Conservation (phyloP, 768 basidiomycete species). For the Hygrocybe punicea region DNA sequence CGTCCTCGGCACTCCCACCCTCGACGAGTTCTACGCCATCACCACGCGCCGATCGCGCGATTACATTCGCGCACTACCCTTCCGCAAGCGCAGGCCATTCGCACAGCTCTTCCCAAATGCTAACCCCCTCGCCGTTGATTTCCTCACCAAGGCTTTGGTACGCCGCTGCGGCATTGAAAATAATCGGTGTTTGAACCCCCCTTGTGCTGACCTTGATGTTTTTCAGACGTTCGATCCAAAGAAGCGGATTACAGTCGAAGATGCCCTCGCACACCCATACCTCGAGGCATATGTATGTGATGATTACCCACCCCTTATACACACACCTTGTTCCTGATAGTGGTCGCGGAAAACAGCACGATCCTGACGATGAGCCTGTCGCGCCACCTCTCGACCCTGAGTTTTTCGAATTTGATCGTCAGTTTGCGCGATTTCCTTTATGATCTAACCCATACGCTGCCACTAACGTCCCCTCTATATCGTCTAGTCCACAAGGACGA, state of each 20-base stretch:
- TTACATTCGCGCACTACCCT: constrained; percentile 92
- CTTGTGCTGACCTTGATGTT: not conserved
- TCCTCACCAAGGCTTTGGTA: constrained; percentile 80
- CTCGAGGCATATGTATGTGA: constrained; percentile 82
- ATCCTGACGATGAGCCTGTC: constrained; percentile 94
- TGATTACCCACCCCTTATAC: not conserved
- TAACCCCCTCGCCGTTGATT: constrained; percentile 64
- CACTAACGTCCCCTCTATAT: not conserved
- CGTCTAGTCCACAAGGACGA: constrained; percentile 86
- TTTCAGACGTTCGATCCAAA: constrained; percentile 92
- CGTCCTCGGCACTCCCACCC: constrained; percentile 91
- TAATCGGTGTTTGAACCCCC: not conserved
- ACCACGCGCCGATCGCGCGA: constrained; percentile 88
- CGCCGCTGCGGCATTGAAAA: constrained; percentile 15
- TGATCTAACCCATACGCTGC: not conserved
- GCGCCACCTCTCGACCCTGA: constrained; percentile 93
- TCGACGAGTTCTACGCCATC: constrained; percentile 98
- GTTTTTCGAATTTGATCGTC: constrained; percentile 97
- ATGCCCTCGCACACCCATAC: constrained; percentile 92
- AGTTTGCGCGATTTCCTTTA: constrained; percentile 25
- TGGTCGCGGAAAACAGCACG: constrained; percentile 53
- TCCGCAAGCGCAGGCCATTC: constrained; percentile 84
- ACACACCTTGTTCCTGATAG: not conserved
- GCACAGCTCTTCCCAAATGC: constrained; percentile 87
- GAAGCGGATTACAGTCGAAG: constrained; percentile 92